Evolutionary conservation across 2,329 filamentous ascomycete genomes (phyloP).

Genomic region (Ophiosphaerella narmari): DNA sequence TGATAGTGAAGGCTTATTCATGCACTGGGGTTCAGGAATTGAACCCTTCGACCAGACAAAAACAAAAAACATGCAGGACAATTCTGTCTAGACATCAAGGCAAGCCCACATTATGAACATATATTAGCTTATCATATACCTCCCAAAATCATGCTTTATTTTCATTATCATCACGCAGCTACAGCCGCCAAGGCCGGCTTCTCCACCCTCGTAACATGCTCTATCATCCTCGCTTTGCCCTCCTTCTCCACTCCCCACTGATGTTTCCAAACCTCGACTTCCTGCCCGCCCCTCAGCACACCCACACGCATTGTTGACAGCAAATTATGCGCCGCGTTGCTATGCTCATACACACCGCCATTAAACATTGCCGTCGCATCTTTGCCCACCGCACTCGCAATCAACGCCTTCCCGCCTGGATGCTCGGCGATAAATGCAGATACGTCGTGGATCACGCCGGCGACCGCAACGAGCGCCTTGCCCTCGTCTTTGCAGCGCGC

Average conservation of each 20-base stretch:
- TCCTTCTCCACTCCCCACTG: conserved; percentile 10
- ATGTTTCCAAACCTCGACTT: conserved; percentile 48
- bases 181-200: conserved; percentile 78
- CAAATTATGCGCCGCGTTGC: conserved; percentile 48
- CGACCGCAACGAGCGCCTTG: conserved; percentile 39
- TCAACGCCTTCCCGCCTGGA: conserved; percentile 46
- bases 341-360: conserved; percentile 47
- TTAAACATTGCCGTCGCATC: conserved; percentile 49
- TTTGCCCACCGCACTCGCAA: conserved; percentile 43
- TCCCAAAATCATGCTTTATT: not conserved
- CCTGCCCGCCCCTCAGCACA: conserved; percentile 44
- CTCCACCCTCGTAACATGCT: conserved; percentile 78
- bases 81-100: not conserved
- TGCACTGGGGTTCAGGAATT: too few relatives aligned
- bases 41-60: too few relatives aligned
- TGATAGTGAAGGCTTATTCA: too few relatives aligned
- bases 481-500: conserved; percentile 35
- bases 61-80: not conserved
- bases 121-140: not conserved
- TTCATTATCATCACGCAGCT: conserved; percentile 64
- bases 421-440: conserved; percentile 44
- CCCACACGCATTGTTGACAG: conserved; percentile 47
- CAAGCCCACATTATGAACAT: not conserved
- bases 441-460: conserved; percentile 47
- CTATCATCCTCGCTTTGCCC: conserved; percentile 58